Evolutionary conservation across 768 basidiomycete species (phyloP).

Genomic region (Lactifluus pinguis): DNA sequence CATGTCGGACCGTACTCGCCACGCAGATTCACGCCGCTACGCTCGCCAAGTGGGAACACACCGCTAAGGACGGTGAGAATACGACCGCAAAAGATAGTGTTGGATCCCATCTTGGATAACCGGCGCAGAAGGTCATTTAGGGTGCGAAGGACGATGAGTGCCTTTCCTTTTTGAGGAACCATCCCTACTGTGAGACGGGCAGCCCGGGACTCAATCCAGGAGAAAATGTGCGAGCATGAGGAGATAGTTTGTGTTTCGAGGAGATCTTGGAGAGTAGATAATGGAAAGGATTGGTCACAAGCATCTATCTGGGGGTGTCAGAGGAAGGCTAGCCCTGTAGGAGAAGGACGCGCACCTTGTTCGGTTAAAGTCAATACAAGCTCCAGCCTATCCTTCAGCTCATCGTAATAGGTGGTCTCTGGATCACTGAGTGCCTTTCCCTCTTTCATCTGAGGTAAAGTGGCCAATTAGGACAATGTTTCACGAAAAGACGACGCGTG

Average conservation of each 20-base stretch:
- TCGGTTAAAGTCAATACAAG: constrained; percentile 70
- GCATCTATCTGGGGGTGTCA: constrained; percentile 41
- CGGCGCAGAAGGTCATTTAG: constrained; percentile 82
- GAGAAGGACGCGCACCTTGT: constrained; percentile 40
- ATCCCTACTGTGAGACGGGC: constrained; percentile 64
- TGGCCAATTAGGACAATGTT: not conserved
- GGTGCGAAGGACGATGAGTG: constrained; percentile 72
- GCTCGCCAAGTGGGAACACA: constrained; percentile 80
- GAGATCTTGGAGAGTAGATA: constrained; percentile 68
- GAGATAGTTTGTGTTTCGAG: constrained; percentile 78
- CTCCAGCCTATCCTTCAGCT: constrained; percentile 57
- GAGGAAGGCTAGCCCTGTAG: not conserved
- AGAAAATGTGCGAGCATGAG: constrained; percentile 81
- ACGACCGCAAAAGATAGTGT: constrained; percentile 81
- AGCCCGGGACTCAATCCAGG: constrained; percentile 75
- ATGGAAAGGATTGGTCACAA: constrained; percentile 68
- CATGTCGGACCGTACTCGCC: constrained; percentile 79
- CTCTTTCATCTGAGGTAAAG: constrained; percentile 46
- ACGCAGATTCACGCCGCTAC: constrained; percentile 85
- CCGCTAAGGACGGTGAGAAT: constrained; percentile 81
- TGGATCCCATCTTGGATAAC: constrained; percentile 77
- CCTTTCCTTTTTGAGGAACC: constrained; percentile 83
- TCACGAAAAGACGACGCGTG: not conserved
- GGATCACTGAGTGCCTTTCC: constrained; percentile 51
- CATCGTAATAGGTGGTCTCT: constrained; percentile 48